phyloP scores from a whole-genome alignment of 495 filamentous ascomycete genomes.

The Aspergillus ostianus region DNA sequence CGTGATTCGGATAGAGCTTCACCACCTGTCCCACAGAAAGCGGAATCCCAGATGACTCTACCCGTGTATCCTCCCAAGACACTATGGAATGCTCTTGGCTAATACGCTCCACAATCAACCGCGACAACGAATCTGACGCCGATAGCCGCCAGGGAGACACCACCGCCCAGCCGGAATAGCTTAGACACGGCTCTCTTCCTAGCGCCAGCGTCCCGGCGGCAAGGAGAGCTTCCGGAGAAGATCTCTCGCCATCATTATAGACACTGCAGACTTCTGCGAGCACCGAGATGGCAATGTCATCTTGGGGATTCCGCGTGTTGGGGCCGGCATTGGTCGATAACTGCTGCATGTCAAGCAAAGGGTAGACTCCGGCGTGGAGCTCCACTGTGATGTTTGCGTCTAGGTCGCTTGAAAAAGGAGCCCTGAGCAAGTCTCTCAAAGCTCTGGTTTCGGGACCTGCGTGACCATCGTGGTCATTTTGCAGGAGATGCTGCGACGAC shows the following conservation, averaged over 20 bases:
- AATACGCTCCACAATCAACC: slow-evolving; percentile 28
- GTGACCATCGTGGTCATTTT: background rate
- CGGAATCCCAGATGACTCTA: no score
- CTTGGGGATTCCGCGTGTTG: slow-evolving; percentile 34
- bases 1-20: no score
- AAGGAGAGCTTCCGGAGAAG: slow-evolving; percentile 62
- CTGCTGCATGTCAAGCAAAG: slow-evolving; percentile 79
- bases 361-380: slow-evolving; percentile 71
- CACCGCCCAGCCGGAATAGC: slow-evolving; percentile 71
- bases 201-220: slow-evolving; percentile 69
- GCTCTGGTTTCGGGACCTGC: slow-evolving; percentile 19
- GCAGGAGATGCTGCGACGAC: slow-evolving; percentile 47
- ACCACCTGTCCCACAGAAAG: no score
- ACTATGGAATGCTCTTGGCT: no score
- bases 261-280: slow-evolving; percentile 70
- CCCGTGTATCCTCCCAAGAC: no score
- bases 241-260: slow-evolving; percentile 54
- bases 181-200: slow-evolving; percentile 71
- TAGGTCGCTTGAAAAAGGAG: slow-evolving; percentile 13
- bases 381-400: slow-evolving; percentile 50
- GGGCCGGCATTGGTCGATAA: slow-evolving; percentile 64
- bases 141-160: slow-evolving; percentile 56
- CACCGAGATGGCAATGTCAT: slow-evolving; percentile 65
- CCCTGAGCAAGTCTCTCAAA: slow-evolving; percentile 22
- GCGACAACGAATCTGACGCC: slow-evolving; percentile 5